A percentile compares a stretch with the other conserved stretches of the same genome.
phyloP scores from a whole-genome alignment of 257 asterid species.

The Agastache rugosa region DNA sequence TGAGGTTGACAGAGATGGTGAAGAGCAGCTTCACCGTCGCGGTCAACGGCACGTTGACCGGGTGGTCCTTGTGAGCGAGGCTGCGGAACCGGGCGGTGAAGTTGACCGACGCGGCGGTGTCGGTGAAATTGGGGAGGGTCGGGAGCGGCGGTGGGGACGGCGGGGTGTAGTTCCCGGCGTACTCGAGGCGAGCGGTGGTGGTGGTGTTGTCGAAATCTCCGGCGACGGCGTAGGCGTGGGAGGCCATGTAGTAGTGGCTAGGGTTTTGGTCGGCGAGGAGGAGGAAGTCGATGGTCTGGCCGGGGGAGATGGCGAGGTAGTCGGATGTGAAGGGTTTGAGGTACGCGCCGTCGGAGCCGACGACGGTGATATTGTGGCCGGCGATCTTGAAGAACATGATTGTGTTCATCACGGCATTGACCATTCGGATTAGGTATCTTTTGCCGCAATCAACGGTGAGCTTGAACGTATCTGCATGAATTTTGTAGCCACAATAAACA shows the following conservation, averaged over 20 bases:
- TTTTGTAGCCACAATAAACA: too few relatives aligned
- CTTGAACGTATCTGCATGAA: slow-evolving; percentile 52
- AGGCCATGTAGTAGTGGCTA: slow-evolving; percentile 61
- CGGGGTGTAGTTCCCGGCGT: slow-evolving; percentile 41
- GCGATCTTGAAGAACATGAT: slow-evolving; percentile 58
- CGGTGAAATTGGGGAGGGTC: slow-evolving; percentile 44
- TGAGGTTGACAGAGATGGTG: slow-evolving; percentile 51
- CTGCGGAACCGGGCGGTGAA: slow-evolving; percentile 58
- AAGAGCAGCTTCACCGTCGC: slow-evolving; percentile 34
- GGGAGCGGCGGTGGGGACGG: slow-evolving; percentile 46
- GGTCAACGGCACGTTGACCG: slow-evolving; percentile 49
- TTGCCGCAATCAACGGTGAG: slow-evolving; percentile 53
- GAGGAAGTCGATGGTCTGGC: slow-evolving; percentile 63
- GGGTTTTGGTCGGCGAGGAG: slow-evolving; percentile 58
- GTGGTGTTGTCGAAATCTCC: slow-evolving; percentile 48
- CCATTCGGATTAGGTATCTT: slow-evolving; percentile 55
- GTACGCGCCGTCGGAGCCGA: slow-evolving; percentile 66
- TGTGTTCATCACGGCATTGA: slow-evolving; percentile 64
- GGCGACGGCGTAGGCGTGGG: slow-evolving; percentile 47
- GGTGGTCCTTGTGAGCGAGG: slow-evolving; percentile 42
- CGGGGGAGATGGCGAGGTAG: slow-evolving; percentile 61
- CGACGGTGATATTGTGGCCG: slow-evolving; percentile 52
- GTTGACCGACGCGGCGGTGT: slow-evolving; percentile 43
- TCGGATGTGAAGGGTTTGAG: slow-evolving; percentile 50
- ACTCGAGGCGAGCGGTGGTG: slow-evolving; percentile 59